Base-by-base conservation (phyloP, 345 rosid species). In the Acer saccharum region DNA sequence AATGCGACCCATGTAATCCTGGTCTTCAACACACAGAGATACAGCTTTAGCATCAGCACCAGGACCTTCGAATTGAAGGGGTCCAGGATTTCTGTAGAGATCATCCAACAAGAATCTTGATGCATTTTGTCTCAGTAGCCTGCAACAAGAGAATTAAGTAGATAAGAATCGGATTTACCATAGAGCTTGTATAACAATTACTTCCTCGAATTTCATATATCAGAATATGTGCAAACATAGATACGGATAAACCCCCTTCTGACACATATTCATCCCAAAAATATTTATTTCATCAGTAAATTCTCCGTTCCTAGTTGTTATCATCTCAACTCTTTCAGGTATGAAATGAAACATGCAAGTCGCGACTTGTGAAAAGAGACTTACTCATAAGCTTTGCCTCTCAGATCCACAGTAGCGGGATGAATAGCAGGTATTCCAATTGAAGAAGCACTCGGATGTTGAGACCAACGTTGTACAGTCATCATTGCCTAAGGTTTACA, bases 1-100 rank as follows among this genome's bases (percentile, higher is more conserved):
- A 75, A 94, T 94, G 72, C 98, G 90, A n/a, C 99, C 99, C 98
- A 96, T 94, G 90, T 96, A 96, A 87, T 96, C 99, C 87, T 90
- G 95, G 77, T 96, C 99, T 87, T 96, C 99, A 80, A 96, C 98
- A 62, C 94, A 92, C 10, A 94, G 88, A 62, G 88, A 87, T 50
- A 96, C 80, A 60, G 98, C 89, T 89, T 89, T 94, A 55, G 98
- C 88, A 83, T 96, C 99, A 50, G 94, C 90, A 78, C 99, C 99
- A 13, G 98, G 98, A 77, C 98, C 99, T 71, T 94, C 98, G 72
- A 85, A 96, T 77, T 96, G 99, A 78, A 96, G 90, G 4, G 98
- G 98, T 75, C 98, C 98, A 25, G 99, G 98, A 84, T 96, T 96
- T 88, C 99, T 94, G 87, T 96, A 96, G 44, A 91, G 73, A 68